Base-by-base conservation (phyloP, 2,329 filamentous ascomycete species). In the Monosporascus sp. region DNA sequence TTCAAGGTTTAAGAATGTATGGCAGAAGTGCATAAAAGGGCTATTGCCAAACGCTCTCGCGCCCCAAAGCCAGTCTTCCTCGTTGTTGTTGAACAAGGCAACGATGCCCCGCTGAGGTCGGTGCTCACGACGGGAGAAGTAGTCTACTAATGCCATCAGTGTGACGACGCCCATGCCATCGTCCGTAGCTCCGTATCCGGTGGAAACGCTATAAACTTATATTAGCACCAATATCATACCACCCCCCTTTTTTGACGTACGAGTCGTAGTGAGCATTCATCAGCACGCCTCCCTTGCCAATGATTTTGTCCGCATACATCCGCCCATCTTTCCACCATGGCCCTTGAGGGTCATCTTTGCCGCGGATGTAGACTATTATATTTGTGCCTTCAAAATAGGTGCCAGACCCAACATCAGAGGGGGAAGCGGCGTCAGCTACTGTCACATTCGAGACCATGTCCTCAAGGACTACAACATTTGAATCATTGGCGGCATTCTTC, bases 181-280 rank as follows among this genome's bases (percentile, higher is more conserved):
- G 65, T 99, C 94, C 2, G 94, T 97, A 17, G 94, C 92, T 48
- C 94, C 94, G 61, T 86, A 96, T 1, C 91, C 92, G 3, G 91
- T 96, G 15, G 91, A 89, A 6, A 97, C 94, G 54, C 88, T 92
- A 52, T 60, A 4, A 5, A 48, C 7, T 20, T 11, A 20, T 15
- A 49, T 67, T 48, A 67, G 65, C 31, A 15, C 50, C 28, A 17
- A 43, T 35, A 40, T 7, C 28, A 20, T 24, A 24, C 5, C 5
- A 9, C 9, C 5, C 18, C 9, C 11, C 5, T 18, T 43, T 43
- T 20, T 24, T 11, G 22, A 69, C 78, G 60, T 64, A 80, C 78
- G 80, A 82, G 72, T 96, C 94, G 66, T 94, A 96, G 68, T 97
- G 94, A 18, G 93, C 92, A 68, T 97, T 97, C 60, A 97, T 88